These are phyloP conservation scores for Nicotiana tabacum DNA, from an alignment of 257 asterid species.

Conservation along the genomic window DNA sequence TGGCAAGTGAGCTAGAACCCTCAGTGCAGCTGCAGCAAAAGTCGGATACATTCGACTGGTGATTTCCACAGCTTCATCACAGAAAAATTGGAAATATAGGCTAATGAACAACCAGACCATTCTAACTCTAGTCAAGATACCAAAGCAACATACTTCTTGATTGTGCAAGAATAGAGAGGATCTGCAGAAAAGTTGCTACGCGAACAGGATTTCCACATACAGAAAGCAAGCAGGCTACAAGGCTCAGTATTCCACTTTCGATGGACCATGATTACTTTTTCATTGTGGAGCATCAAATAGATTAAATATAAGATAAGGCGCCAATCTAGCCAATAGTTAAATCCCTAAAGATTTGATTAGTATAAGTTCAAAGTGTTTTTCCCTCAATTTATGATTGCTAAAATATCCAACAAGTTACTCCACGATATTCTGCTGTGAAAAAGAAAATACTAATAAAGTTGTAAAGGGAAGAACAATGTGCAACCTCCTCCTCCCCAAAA, in stretches of 20 bases:
- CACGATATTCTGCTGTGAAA: not conserved
- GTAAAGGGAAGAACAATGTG: not conserved
- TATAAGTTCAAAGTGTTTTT: not conserved
- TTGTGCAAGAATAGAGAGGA: not conserved
- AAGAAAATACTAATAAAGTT: too few species aligned
- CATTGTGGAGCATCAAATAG: not conserved
- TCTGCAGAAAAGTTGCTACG: not conserved
- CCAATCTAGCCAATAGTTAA: not conserved
- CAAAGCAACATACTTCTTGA: not conserved
- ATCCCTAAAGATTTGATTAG: not conserved
- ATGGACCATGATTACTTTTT: not conserved
- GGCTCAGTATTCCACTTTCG: not conserved
- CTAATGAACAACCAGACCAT: not conserved
- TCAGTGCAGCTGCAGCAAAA: constrained; percentile 69
- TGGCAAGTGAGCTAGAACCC: constrained; percentile 73
- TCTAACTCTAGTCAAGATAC: not conserved
- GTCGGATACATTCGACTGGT: not conserved
- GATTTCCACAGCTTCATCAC: not conserved
- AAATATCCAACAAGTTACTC: not conserved
- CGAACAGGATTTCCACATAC: not conserved
- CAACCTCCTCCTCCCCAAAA: fast-evolving
- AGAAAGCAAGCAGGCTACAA: not conserved
- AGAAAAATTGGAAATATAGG: not conserved
- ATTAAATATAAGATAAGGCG: not conserved
- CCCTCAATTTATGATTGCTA: not conserved